A percentile compares a stretch with the other conserved stretches of the same genome.
Evolutionary conservation across 1,284 basidiomycete genomes (phyloP).

Genomic region (Ceratobasidium sp.): DNA sequence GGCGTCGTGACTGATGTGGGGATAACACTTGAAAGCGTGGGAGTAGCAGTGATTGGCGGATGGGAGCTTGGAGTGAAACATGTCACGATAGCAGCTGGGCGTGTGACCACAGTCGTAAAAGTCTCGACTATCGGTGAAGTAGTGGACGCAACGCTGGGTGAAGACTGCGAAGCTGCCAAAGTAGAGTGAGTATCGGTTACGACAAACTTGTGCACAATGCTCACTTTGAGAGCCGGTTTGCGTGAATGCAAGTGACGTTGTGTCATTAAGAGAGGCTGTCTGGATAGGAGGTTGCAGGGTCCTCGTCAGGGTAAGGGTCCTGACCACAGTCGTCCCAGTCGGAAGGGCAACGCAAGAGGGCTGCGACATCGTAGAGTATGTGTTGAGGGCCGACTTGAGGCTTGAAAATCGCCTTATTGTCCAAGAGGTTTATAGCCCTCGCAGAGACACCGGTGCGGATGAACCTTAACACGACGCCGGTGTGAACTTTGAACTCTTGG

Average conservation of each 20-base stretch:
- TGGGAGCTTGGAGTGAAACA: conserved; percentile 1
- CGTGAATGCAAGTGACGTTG: too few relatives aligned
- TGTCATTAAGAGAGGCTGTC: background rate
- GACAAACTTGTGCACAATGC: background rate
- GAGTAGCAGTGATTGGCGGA: background rate
- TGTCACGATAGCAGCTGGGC: conserved; percentile 6
- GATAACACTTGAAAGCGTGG: background rate
- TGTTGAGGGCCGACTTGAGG: background rate
- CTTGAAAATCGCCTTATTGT: background rate
- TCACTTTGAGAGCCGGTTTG: background rate
- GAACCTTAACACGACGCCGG: background rate
- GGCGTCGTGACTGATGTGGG: background rate
- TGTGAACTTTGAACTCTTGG: conserved; percentile 15
- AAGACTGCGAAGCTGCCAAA: background rate
- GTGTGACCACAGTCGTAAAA: conserved; percentile 1
- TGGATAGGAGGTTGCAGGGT: background rate
- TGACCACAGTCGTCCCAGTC: background rate
- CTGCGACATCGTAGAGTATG: conserved; percentile 7
- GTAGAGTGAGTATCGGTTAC: background rate
- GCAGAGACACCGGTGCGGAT: background rate
- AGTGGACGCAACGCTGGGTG: background rate
- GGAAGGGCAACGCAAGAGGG: background rate
- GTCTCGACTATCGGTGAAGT: background rate
- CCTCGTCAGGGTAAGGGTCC: background rate
- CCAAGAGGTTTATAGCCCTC: background rate